Percentiles rank a stretch among this genome's conserved stretches.
Evolutionary conservation across 1,139 yeast genomes (phyloP).

Genomic region (Lodderomyces metapsilosis): DNA sequence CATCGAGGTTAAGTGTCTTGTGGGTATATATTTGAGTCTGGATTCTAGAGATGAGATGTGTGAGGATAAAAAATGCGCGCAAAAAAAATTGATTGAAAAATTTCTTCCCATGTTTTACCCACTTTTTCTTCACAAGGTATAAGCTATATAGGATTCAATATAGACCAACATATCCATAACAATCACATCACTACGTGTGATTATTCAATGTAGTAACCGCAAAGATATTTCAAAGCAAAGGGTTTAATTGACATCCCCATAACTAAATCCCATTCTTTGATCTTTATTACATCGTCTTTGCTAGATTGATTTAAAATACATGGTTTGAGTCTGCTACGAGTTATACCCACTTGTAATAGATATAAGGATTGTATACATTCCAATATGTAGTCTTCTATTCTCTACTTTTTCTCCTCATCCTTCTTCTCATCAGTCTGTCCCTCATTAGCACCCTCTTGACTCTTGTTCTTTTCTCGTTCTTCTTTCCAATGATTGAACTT

Average conservation of each 20-base stretch:
- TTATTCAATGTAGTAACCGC: no score
- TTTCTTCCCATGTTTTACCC: no score
- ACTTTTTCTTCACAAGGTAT: no score
- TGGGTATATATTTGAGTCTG: not conserved
- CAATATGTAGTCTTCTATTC: not conserved
- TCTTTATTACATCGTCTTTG: constrained; percentile 6
- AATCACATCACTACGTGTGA: no score
- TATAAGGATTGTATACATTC: constrained; percentile 55
- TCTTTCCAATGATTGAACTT: constrained; percentile 31
- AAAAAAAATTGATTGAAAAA: no score
- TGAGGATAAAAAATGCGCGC: not conserved
- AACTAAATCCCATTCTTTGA: not conserved
- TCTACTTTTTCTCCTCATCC: not conserved
- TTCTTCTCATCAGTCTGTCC: constrained; percentile 1
- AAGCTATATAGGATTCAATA: no score
- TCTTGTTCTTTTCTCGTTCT: constrained; percentile 6
- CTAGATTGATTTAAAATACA: constrained; percentile 40
- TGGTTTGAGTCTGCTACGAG: constrained; percentile 56
- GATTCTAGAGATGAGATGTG: not conserved
- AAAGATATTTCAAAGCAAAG: not conserved
- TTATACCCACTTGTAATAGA: constrained; percentile 35
- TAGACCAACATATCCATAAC: no score
- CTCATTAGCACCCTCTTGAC: not conserved
- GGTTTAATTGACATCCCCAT: not conserved
- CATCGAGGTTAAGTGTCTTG: constrained; percentile 7